These are phyloP conservation scores for Cyberlindnera euphorbiiphila DNA, from an alignment of 805 yeast genomes.

Conservation along the genomic window DNA sequence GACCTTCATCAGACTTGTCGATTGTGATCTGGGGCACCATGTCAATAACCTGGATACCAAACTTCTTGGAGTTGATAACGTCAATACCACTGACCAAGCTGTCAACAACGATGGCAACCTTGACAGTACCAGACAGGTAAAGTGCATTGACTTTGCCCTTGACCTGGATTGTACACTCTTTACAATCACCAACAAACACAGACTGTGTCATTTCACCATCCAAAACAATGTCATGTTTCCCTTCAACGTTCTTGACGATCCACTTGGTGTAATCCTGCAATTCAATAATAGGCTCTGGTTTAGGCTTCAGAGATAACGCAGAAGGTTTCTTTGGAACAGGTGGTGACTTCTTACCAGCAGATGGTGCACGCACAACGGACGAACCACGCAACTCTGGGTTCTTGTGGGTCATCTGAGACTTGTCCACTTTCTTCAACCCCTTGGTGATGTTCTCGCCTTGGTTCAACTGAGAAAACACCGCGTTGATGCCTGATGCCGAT, in stretches of 20 bases:
- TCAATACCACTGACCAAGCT: conserved; percentile 85
- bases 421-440: conserved; percentile 87
- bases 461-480: conserved; percentile 88
- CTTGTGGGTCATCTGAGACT: conserved; percentile 90
- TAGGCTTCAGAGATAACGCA: conserved; percentile 46
- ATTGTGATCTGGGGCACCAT: conserved; percentile 76
- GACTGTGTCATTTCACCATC: conserved; percentile 86
- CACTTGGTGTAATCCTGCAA: conserved; percentile 76
- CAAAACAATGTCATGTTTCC: conserved; percentile 56
- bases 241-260: conserved; percentile 78
- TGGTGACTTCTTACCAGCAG: conserved; percentile 39
- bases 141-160: conserved; percentile 91
- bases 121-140: conserved; percentile 67
- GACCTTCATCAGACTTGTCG: conserved; percentile 87
- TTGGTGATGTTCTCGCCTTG: conserved; percentile 82
- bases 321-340: conserved; percentile 85
- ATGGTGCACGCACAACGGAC: conserved; percentile 37
- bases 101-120: conserved; percentile 77
- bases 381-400: conserved; percentile 75
- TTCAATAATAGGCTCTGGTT: conserved; percentile 64
- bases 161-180: conserved; percentile 68
- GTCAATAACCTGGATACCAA: conserved; percentile 85
- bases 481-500: conserved; percentile 59
- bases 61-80: conserved; percentile 71
- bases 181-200: conserved; percentile 81